A percentile compares a stretch with the other conserved stretches of the same genome.
phyloP scores from a whole-genome alignment of 202 grass and related monocot species.

The Panicum hallii region DNA sequence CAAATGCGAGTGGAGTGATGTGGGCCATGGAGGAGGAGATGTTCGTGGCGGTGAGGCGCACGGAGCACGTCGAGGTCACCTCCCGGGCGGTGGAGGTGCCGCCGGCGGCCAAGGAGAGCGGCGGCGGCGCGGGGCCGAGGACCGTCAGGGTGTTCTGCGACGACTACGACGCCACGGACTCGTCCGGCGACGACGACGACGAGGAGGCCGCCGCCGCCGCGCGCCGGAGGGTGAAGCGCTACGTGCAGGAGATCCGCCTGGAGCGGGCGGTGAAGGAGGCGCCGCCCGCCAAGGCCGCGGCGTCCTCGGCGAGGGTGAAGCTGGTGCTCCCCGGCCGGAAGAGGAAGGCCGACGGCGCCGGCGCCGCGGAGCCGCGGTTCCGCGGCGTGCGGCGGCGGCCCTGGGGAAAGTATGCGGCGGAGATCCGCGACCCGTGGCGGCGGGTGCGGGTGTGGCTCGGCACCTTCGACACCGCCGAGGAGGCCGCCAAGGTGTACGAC shows the following conservation, averaged over 20 bases:
- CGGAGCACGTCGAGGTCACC: slow-evolving; percentile 79
- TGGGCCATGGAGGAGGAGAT: slow-evolving; percentile 41
- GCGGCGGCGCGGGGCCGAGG: not conserved
- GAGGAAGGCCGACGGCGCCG: slow-evolving; percentile 51
- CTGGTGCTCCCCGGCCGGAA: slow-evolving; percentile 41
- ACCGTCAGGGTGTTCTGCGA: slow-evolving; percentile 79
- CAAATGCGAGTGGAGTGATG: slow-evolving; percentile 41
- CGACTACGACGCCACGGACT: slow-evolving; percentile 83
- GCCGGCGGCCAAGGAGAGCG: not conserved
- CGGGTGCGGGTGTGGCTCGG: slow-evolving; percentile 91
- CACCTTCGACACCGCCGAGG: slow-evolving; percentile 90
- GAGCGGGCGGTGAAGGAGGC: slow-evolving; percentile 46
- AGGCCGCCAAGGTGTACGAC: slow-evolving; percentile 92
- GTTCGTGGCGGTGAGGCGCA: slow-evolving; percentile 59
- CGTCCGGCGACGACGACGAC: slow-evolving; percentile 55
- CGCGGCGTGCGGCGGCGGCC: slow-evolving; percentile 82
- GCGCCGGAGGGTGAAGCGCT: slow-evolving; percentile 67
- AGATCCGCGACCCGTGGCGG: slow-evolving; percentile 85
- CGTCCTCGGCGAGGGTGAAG: not conserved
- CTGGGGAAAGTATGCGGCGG: slow-evolving; percentile 97
- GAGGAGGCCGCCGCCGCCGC: not conserved
- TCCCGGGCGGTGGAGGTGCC: slow-evolving; percentile 15
- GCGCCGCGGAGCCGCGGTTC: slow-evolving; percentile 58
- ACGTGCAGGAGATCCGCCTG: slow-evolving; percentile 80
- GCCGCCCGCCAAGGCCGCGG: not conserved